Percentiles rank a stretch among this genome's conserved stretches.
Conservation (phyloP, 495 filamentous ascomycete species). For the Penicillium argentinense region DNA sequence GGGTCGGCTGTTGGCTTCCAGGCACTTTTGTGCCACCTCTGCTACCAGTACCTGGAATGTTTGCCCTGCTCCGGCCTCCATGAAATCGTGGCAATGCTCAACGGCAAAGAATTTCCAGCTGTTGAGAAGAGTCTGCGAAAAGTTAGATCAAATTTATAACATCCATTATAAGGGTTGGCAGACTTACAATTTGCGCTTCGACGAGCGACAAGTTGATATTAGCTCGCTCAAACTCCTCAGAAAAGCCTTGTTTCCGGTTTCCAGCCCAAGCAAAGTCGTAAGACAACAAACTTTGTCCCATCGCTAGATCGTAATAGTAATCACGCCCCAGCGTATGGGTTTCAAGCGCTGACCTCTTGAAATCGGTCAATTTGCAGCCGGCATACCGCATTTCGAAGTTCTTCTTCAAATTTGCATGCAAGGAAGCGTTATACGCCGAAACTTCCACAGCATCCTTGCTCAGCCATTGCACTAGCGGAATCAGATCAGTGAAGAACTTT, state of each 20-base stretch:
- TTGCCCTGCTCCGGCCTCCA: slow-evolving; percentile 54
- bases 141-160: slow-evolving; percentile 16
- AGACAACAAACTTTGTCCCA: slow-evolving; percentile 71
- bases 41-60: slow-evolving; percentile 63
- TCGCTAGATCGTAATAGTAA: slow-evolving; percentile 78
- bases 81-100: slow-evolving; percentile 73
- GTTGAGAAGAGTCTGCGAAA: slow-evolving; percentile 65
- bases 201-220: slow-evolving; percentile 90
- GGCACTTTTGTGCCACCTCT: slow-evolving; percentile 67
- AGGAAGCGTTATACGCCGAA: slow-evolving; percentile 75
- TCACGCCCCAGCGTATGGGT: slow-evolving; percentile 62
- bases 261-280: slow-evolving; percentile 77
- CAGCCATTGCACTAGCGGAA: slow-evolving; percentile 74
- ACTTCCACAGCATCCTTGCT: slow-evolving; percentile 70
- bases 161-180: slow-evolving; percentile 13
- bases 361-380: slow-evolving; percentile 65
- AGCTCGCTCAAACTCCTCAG: slow-evolving; percentile 74
- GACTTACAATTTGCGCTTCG: slow-evolving; percentile 83
- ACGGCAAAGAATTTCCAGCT: slow-evolving; percentile 88
- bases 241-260: slow-evolving; percentile 66
- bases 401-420: slow-evolving; percentile 78
- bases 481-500: slow-evolving; percentile 63
- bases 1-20: slow-evolving; percentile 65
- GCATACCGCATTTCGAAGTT: slow-evolving; percentile 80
- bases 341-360: slow-evolving; percentile 71